Evolutionary conservation across 2,329 filamentous ascomycete genomes (phyloP).

Genomic region (Epichloe gansuensis): DNA sequence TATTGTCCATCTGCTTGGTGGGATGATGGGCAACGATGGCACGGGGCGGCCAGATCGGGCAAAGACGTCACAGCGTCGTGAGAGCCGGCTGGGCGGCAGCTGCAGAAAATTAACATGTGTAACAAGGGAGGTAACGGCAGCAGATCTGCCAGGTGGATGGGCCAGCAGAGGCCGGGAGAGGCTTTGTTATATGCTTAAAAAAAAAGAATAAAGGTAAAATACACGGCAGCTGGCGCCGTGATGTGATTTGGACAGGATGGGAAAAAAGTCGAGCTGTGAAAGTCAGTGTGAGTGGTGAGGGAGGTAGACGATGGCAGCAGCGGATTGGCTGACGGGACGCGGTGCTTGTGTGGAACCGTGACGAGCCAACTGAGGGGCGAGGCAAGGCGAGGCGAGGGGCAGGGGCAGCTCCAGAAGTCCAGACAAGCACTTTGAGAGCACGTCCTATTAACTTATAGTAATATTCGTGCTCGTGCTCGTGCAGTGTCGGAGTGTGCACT

Average conservation of each 20-base stretch:
- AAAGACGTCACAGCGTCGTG: constrained; percentile 37
- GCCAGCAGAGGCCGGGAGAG: background rate
- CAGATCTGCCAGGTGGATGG: background rate
- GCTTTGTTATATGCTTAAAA: background rate
- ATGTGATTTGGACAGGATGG: background rate
- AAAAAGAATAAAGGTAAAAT: background rate
- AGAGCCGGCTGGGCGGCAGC: constrained; percentile 40
- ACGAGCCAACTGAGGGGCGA: constrained; percentile 5
- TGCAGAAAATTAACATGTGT: constrained; percentile 46
- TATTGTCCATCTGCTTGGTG: constrained; percentile 3
- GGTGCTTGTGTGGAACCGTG: constrained; percentile 25
- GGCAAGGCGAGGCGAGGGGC: background rate
- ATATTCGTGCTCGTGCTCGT: too few relatives aligned
- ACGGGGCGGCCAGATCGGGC: constrained; percentile 30
- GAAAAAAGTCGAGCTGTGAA: constrained; percentile 1
- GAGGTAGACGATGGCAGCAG: constrained; percentile 11
- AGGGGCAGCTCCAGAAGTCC: background rate
- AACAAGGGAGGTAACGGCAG: constrained; percentile 16
- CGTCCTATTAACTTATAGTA: too few relatives aligned
- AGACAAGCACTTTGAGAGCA: too few relatives aligned
- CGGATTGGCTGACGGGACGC: constrained; percentile 20
- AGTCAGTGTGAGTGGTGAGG: constrained; percentile 1
- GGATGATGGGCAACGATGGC: constrained; percentile 9
- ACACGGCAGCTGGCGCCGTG: background rate
- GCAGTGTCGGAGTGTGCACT: too few relatives aligned